Conservation (phyloP, 495 filamentous ascomycete species). For the Penicillium canariense region DNA sequence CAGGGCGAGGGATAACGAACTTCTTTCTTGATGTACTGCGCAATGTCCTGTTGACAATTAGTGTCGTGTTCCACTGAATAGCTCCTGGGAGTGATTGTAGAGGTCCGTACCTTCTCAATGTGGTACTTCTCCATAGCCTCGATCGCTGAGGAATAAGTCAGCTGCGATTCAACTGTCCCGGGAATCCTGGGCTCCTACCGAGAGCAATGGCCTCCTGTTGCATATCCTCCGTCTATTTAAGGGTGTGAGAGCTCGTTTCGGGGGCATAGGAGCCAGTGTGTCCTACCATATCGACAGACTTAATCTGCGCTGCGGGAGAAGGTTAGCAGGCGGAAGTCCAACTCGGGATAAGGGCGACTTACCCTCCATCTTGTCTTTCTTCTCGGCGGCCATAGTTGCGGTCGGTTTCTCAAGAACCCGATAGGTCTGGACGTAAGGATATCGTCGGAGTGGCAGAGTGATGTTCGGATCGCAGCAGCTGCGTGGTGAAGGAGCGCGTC, state of each 20-base stretch:
- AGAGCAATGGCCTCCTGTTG: slow-evolving; percentile 90
- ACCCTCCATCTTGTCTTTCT: slow-evolving; percentile 72
- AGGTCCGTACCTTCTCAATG: slow-evolving; percentile 79
- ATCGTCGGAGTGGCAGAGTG: background rate
- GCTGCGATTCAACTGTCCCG: slow-evolving; percentile 8
- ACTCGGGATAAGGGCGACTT: slow-evolving; percentile 23
- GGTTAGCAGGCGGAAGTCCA: slow-evolving; percentile 29
- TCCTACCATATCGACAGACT: slow-evolving; percentile 95
- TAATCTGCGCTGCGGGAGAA: slow-evolving; percentile 72
- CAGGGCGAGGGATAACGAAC: slow-evolving; percentile 45
- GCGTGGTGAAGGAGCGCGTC: slow-evolving; percentile 4
- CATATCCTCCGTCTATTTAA: slow-evolving; percentile 85
- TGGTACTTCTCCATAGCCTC: slow-evolving; percentile 90
- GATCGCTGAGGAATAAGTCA: slow-evolving; percentile 59
- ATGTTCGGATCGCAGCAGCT: background rate
- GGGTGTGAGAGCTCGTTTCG: slow-evolving; percentile 16
- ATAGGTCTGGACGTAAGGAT: background rate
- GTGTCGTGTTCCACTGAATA: slow-evolving; percentile 1
- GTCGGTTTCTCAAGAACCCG: background rate
- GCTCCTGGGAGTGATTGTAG: slow-evolving; percentile 1
- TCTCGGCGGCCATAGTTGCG: slow-evolving; percentile 52
- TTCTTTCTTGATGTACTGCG: slow-evolving; percentile 95
- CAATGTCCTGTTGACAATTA: slow-evolving; percentile 70
- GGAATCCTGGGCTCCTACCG: slow-evolving; percentile 55
- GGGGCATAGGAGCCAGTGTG: background rate